Base-by-base conservation (phyloP, 2,329 filamentous ascomycete species). In the Aspergillus luchuensis region DNA sequence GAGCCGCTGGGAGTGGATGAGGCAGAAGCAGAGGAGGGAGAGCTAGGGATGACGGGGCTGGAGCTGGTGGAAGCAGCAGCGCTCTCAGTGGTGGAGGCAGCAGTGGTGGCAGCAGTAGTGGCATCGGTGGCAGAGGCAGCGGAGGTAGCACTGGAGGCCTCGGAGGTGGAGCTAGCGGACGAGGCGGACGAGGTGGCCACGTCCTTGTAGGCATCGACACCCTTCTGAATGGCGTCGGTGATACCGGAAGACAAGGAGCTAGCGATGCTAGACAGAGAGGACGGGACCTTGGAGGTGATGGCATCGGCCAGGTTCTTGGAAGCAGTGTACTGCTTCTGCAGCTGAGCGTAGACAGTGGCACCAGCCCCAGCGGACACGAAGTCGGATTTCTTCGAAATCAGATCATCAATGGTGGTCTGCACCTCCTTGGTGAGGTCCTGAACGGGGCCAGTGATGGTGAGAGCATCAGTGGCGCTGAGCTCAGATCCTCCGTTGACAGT, bases 201-300 rank as follows among this genome's bases (percentile, higher is more conserved):
- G 51, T 66, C 63, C 48, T 62, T 51, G 64, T 68, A 74, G 53
- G 62, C 68, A 52, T 70, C 65, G 41, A 74, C 55, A 59, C 73
- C 73, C 58, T 66, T 67, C 67, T 75, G 67, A 63, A 76, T 72
- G 51, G 70, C 71, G 25, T 61, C 61, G 63, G 68, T 68, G 62
- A 76, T 71, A 56, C 72, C 72, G 23, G 67, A 50, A 36, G 71
- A 60, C 57, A 75, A 72, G 7, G 64, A 15, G 17, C 52, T 25
- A 48, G 73, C 72, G 51, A 74, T 60, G 15, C 61, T 56, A 10
- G 61, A 17, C 8, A 74, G 64, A 17, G 58, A 59, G 2, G 58
- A 28, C 43, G 73, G 72, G 25, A 74, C 71, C 71, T 76, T 76
- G 63, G 56, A 49, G 57, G 63, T 63, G 59, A 76, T 70, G 63